These are phyloP conservation scores for Aspergillaceae sp. DNA, from an alignment of 2,329 filamentous ascomycete species.

Conservation along the genomic window DNA sequence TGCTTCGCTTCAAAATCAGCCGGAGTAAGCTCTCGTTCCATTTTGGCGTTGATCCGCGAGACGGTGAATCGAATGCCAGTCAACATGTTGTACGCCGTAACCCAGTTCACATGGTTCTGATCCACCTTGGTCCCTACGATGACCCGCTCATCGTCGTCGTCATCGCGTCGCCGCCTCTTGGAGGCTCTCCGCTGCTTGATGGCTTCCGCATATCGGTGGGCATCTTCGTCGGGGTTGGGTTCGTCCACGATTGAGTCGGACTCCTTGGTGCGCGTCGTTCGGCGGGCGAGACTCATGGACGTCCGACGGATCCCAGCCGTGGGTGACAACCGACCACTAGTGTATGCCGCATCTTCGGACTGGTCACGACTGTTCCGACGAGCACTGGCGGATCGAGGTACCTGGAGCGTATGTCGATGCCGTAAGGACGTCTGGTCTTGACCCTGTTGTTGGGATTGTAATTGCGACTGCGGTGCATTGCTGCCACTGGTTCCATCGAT, in stretches of 20 bases:
- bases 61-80: conserved; percentile 97
- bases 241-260: conserved; percentile 81
- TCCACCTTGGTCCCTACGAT: conserved; percentile 96
- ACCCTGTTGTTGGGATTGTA: background rate
- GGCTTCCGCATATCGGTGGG: conserved; percentile 82
- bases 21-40: conserved; percentile 81
- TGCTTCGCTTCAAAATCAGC: conserved; percentile 90
- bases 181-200: conserved; percentile 86
- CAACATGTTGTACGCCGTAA: conserved; percentile 98
- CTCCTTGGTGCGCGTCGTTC: conserved; percentile 74
- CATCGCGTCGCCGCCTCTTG: conserved; percentile 72
- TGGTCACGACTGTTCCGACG: conserved; percentile 60
- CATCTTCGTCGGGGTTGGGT: conserved; percentile 77
- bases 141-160: conserved; percentile 83
- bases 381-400: conserved; percentile 60
- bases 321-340: conserved; percentile 76
- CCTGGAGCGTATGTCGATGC: conserved; percentile 81
- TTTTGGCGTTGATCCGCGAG: conserved; percentile 90
- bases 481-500: conserved; percentile 42
- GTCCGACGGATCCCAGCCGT: conserved; percentile 59
- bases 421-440: conserved; percentile 55
- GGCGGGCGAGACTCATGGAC: conserved; percentile 73
- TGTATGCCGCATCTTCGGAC: conserved; percentile 48
- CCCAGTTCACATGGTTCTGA: conserved; percentile 93
- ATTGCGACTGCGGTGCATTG: background rate